These are phyloP conservation scores for Sextonia rubra DNA, from an alignment of 164 flowering plant genomes.

Conservation along the genomic window DNA sequence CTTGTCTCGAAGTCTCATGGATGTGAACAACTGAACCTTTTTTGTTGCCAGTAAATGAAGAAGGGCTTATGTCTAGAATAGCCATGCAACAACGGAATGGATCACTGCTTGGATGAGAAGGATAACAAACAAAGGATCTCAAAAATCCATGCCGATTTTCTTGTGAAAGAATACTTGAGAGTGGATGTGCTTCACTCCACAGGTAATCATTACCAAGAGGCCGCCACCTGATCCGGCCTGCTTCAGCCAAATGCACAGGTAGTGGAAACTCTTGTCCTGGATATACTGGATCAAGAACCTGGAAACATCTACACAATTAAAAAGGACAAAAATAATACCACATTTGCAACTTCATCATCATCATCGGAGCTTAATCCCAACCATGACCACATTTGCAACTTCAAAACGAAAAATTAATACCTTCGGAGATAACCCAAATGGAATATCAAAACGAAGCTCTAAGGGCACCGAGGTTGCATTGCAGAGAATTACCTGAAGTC, in stretches of 20 bases:
- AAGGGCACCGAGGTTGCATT: conserved; percentile 76
- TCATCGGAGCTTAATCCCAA: no score
- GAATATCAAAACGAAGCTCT: conserved; percentile 94
- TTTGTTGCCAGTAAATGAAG: conserved; percentile 25
- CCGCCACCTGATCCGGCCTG: conserved; percentile 90
- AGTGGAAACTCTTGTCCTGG: conserved; percentile 88
- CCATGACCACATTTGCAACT: no score
- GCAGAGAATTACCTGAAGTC: conserved; percentile 61
- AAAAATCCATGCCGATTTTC: conserved; percentile 63
- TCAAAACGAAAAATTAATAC: conserved; percentile 25
- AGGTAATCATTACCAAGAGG: conserved; percentile 72
- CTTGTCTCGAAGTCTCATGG: conserved; percentile 12
- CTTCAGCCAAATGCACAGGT: conserved; percentile 90
- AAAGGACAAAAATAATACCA: neutral
- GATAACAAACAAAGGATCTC: conserved; percentile 87
- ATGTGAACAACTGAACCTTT: conserved; percentile 19
- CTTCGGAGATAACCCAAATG: conserved; percentile 92
- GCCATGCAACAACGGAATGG: conserved; percentile 92
- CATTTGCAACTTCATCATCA: no score
- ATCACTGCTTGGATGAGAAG: conserved; percentile 77
- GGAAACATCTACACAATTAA: conserved; percentile 18
- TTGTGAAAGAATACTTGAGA: conserved; percentile 55
- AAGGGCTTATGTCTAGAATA: conserved; percentile 48
- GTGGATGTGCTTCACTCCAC: conserved; percentile 90
- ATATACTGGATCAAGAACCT: conserved; percentile 81